These are phyloP conservation scores for Alternaria solani DNA, from an alignment of 2,329 filamentous ascomycete genomes.

Conservation along the genomic window DNA sequence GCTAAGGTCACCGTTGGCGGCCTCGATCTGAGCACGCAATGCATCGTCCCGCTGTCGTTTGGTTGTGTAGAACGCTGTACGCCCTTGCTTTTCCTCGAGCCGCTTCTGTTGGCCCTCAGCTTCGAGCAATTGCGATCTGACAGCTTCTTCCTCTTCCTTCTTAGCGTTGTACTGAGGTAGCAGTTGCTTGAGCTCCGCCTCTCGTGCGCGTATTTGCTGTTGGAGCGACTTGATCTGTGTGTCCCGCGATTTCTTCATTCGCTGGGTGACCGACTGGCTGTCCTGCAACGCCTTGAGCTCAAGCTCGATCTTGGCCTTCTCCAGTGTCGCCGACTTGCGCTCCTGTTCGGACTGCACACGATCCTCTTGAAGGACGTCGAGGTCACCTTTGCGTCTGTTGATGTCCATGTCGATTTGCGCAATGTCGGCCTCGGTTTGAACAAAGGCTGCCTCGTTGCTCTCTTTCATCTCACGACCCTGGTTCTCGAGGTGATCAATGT, in stretches of 20 bases:
- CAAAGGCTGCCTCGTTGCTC: slow-evolving; percentile 77
- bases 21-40: slow-evolving; percentile 80
- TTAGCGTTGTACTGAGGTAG: slow-evolving; percentile 78
- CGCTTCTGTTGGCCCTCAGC: slow-evolving; percentile 78
- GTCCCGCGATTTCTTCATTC: slow-evolving; percentile 74
- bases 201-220: slow-evolving; percentile 75
- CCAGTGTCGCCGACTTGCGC: slow-evolving; percentile 79
- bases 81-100: slow-evolving; percentile 90
- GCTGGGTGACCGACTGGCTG: slow-evolving; percentile 79
- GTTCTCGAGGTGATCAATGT: slow-evolving; percentile 81
- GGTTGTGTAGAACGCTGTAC: slow-evolving; percentile 84
- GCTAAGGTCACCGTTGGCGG: slow-evolving; percentile 77
- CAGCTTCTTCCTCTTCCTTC: slow-evolving; percentile 74
- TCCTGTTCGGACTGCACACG: slow-evolving; percentile 89
- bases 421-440: slow-evolving; percentile 81
- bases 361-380: slow-evolving; percentile 85
- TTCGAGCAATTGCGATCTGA: slow-evolving; percentile 76
- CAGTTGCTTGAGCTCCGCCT: slow-evolving; percentile 77
- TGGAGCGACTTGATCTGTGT: slow-evolving; percentile 76
- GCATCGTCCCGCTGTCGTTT: slow-evolving; percentile 88
- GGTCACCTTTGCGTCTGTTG: slow-evolving; percentile 78
- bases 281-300: slow-evolving; percentile 84
- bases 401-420: slow-evolving; percentile 80
- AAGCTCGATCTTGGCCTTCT: slow-evolving; percentile 84
- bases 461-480: slow-evolving; percentile 86